phyloP scores from a whole-genome alignment of 2,329 filamentous ascomycete genomes.

The Arthrocladium fulminans region DNA sequence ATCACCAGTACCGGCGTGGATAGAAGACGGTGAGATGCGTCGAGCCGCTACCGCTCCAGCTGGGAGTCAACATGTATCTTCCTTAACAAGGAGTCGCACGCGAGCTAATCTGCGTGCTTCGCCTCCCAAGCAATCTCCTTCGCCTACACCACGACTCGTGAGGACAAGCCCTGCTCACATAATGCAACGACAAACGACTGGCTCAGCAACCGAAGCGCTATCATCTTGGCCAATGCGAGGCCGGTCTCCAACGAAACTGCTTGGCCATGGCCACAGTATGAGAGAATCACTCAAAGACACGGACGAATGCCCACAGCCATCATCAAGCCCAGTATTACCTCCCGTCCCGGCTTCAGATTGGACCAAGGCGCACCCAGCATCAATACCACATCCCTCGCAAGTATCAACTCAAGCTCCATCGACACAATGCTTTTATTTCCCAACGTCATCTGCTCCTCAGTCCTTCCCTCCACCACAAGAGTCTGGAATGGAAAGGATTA shows the following conservation, averaged over 20 bases:
- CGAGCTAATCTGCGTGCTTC: neutral
- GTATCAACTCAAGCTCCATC: slow-evolving; percentile 23
- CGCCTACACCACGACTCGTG: slow-evolving; percentile 3
- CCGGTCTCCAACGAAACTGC: neutral
- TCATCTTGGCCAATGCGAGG: neutral
- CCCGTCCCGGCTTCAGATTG: slow-evolving; percentile 10
- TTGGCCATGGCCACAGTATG: neutral
- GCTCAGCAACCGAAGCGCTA: neutral
- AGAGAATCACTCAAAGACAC: slow-evolving; percentile 19
- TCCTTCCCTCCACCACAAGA: neutral
- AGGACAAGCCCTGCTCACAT: neutral
- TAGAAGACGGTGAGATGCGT: neutral
- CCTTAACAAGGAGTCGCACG: neutral
- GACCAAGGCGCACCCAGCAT: slow-evolving; percentile 18
- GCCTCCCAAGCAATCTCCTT: neutral
- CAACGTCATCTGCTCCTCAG: slow-evolving; percentile 13
- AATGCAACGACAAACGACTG: neutral
- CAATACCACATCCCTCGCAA: slow-evolving; percentile 22
- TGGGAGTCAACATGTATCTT: neutral
- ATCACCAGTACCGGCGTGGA: slow-evolving; percentile 11
- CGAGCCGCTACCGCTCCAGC: neutral
- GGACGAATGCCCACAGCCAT: slow-evolving; percentile 1
- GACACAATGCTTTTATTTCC: slow-evolving; percentile 13
- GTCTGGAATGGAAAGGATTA: slow-evolving; percentile 12
- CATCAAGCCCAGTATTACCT: slow-evolving; percentile 11